Base-by-base conservation (phyloP, 169 alveolate species). In the Cryptosporidium meleagridis region DNA sequence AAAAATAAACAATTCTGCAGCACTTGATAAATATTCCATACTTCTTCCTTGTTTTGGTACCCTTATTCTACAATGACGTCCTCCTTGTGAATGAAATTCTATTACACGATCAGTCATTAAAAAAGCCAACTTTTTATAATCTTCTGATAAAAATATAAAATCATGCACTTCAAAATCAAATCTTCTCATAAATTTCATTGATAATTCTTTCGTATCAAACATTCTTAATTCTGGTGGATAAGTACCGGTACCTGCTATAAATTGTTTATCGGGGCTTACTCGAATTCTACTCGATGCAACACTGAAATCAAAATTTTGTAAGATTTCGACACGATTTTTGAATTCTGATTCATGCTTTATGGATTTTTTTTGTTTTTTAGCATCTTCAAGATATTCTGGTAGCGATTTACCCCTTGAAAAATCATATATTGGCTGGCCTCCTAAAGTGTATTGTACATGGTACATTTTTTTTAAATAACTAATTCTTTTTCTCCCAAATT, bases 71-170 rank as follows among this genome's bases (percentile, higher is more conserved):
- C 95, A 97, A 86, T 97, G 98, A 52, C 95, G 93, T 58, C 99
- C 99, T 85, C 97, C 97, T 85, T 97, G 96, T 14, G 98, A 98
- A 92, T 97, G 99, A 68, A 97, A 92, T 91, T 97, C 99, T n/a
- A 97, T 94, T 39, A 93, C 93, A 67, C 98, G 92, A 86, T 96
- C 98, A 44, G 91, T 97, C 65, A 96, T 93, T 58, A 96, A 95
- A 48, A 96, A 86, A 9, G 97, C 98, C 33, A 97, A 73, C 92
- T 97, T 97, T 52, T 94, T 91, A 75, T 96, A 97, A 91, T 97
- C 99, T 35, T 94, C 95, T 37, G 95, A 89, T 39, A 97, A 91
- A 45, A 96, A 87, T 71, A 91, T 70, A 71, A 96, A 94, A 93
- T 97, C 95, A 48, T 96, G 93, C 18, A 96, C 95, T 85, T 97